These are phyloP conservation scores for Candida tetrigidarum DNA, from an alignment of 1,139 yeast species.

Conservation along the genomic window DNA sequence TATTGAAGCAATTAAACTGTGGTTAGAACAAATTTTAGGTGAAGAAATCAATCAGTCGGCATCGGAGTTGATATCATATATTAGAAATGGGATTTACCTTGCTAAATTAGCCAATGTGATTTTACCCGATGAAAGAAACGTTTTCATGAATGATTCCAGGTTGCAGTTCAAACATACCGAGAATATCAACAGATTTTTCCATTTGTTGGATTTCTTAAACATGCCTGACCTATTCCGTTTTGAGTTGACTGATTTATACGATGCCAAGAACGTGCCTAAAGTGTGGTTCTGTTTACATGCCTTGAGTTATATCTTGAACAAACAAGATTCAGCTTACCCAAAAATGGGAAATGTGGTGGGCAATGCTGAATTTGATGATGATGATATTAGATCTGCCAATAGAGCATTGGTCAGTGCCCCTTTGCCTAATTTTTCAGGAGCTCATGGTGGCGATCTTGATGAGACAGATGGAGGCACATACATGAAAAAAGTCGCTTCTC, in stretches of 20 bases:
- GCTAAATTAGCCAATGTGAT: slow-evolving; percentile 80
- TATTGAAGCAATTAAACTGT: slow-evolving; percentile 78
- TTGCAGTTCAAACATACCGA: slow-evolving; percentile 91
- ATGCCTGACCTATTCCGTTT: slow-evolving; percentile 89
- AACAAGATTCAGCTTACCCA: slow-evolving; percentile 59
- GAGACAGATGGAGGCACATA: slow-evolving; percentile 25
- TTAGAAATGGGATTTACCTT: slow-evolving; percentile 83
- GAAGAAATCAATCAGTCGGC: slow-evolving; percentile 61
- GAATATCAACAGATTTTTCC: slow-evolving; percentile 85
- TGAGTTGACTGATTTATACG: slow-evolving; percentile 91
- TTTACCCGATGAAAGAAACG: slow-evolving; percentile 63
- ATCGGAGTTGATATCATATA: slow-evolving; percentile 51
- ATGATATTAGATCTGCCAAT: slow-evolving; percentile 72
- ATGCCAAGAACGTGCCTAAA: slow-evolving; percentile 89
- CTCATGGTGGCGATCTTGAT: slow-evolving; percentile 31
- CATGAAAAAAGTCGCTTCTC: slow-evolving; percentile 26
- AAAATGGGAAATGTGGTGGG: slow-evolving; percentile 69
- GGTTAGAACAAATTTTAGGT: slow-evolving; percentile 43
- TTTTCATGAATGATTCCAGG: slow-evolving; percentile 48
- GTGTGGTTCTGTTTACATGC: slow-evolving; percentile 96
- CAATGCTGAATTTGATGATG: slow-evolving; percentile 60
- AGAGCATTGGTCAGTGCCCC: slow-evolving; percentile 63
- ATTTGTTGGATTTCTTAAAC: slow-evolving; percentile 67
- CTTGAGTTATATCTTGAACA: slow-evolving; percentile 67
- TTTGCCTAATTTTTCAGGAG: slow-evolving; percentile 65